phyloP scores from a whole-genome alignment of 2,329 filamentous ascomycete genomes.

The Camillea tinctor region DNA sequence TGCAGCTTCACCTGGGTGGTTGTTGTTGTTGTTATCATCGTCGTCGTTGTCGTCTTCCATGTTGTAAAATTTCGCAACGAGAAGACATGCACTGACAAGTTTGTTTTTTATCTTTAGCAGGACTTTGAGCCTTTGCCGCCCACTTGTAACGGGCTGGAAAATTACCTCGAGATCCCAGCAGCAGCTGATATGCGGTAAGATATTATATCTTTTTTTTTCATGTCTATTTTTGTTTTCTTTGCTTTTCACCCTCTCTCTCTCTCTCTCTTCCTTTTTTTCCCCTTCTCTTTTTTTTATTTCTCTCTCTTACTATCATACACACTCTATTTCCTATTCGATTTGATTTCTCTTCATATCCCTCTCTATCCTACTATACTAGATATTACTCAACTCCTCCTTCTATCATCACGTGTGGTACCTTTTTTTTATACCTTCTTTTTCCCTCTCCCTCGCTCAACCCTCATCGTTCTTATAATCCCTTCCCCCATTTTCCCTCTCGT shows the following conservation, averaged over 20 bases:
- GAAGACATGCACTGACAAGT: conserved; percentile 33
- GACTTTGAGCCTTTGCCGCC: conserved; percentile 56
- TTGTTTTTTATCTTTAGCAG: conserved; percentile 40
- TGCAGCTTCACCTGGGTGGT: conserved; percentile 18
- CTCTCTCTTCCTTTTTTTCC: not conserved
- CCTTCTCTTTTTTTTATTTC: not conserved
- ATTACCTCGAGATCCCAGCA: conserved; percentile 51
- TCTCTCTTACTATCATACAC: not conserved
- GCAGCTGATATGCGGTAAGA: conserved; percentile 57
- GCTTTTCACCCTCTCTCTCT: not conserved
- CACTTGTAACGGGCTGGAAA: conserved; percentile 47
- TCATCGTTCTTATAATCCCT: too few species aligned
- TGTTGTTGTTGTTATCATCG: conserved; percentile 15
- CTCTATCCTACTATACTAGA: not conserved
- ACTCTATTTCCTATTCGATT: not conserved
- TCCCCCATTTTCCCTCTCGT: not conserved
- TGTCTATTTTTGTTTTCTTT: conserved; percentile 18
- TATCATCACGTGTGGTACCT: not conserved
- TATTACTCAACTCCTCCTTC: not conserved
- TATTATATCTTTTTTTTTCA: conserved; percentile 1
- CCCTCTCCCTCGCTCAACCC: too few species aligned
- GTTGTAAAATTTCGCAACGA: conserved; percentile 9
- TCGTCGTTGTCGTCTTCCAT: too few species aligned
- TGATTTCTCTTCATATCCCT: not conserved
- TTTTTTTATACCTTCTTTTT: not conserved